A percentile compares a stretch with the other conserved stretches of the same genome.
Evolutionary conservation across 225 moss, liverwort and hornwort genomes (phyloP).

Genomic region (Pseudoscleropodium purum): DNA sequence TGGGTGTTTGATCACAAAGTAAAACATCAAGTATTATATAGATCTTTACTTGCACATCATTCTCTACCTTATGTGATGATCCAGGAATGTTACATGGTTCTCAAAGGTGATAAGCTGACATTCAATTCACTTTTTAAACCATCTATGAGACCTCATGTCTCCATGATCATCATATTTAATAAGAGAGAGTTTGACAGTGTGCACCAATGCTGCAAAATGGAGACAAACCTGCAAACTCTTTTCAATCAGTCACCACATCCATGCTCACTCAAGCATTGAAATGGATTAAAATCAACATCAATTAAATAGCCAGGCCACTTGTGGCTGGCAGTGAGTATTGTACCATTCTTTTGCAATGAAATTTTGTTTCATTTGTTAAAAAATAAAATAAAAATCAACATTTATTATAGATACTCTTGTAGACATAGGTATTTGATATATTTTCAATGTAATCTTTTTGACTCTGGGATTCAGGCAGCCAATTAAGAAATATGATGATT

Average conservation of each 20-base stretch:
- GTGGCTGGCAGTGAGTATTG: too few species aligned
- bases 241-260: background rate
- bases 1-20: background rate
- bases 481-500: background rate
- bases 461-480: background rate
- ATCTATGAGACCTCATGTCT: background rate
- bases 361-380: too few species aligned
- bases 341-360: too few species aligned
- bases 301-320: too few species aligned
- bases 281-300: background rate
- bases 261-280: background rate
- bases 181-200: background rate
- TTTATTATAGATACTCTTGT: too few species aligned
- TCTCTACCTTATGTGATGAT: background rate
- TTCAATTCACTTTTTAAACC: background rate
- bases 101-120: background rate
- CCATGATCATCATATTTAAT: background rate
- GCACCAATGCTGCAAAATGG: background rate
- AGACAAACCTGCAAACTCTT: background rate
- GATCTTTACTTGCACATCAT: background rate
- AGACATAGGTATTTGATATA: background rate
- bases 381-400: too few species aligned
- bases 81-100: background rate
- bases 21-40: background rate
- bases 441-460: background rate